Evolutionary conservation across 768 basidiomycete species (phyloP).

Genomic region (Cytidiella melzeri): DNA sequence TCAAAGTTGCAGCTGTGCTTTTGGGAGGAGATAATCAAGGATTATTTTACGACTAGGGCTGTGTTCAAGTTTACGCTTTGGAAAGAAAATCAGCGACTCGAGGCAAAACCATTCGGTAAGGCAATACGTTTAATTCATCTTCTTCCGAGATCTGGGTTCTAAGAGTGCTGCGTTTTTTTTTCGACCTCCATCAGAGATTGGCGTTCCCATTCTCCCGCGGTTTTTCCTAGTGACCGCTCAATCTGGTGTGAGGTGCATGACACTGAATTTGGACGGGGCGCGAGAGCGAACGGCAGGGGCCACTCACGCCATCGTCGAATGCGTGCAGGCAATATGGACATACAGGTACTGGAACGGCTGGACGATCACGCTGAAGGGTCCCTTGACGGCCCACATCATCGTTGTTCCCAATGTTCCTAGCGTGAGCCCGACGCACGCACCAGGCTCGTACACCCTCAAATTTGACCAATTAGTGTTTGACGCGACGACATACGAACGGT

Average conservation of each 20-base stretch:
- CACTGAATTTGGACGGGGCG: slow-evolving; percentile 70
- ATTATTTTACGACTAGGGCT: slow-evolving; percentile 68
- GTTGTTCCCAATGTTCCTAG: slow-evolving; percentile 23
- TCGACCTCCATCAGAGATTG: slow-evolving; percentile 51
- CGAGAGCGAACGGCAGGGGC: slow-evolving; percentile 55
- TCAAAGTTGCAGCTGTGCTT: slow-evolving; percentile 50
- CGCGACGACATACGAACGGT: slow-evolving; percentile 68
- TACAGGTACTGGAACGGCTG: slow-evolving; percentile 79
- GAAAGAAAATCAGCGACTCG: slow-evolving; percentile 75
- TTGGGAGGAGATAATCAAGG: slow-evolving; percentile 60
- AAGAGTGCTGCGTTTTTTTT: slow-evolving; percentile 7
- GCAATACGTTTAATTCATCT: slow-evolving; percentile 6
- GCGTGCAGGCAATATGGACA: slow-evolving; percentile 71
- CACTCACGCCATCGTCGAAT: slow-evolving; percentile 53
- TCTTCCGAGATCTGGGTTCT: not conserved
- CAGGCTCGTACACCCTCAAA: slow-evolving; percentile 36
- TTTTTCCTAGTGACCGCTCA: slow-evolving; percentile 83
- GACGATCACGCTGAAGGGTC: slow-evolving; percentile 68
- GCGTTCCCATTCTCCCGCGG: slow-evolving; percentile 70
- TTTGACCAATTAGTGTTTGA: slow-evolving; percentile 75
- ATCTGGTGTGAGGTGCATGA: slow-evolving; percentile 82
- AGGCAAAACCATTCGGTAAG: slow-evolving; percentile 82
- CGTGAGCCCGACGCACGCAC: slow-evolving; percentile 8
- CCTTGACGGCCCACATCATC: slow-evolving; percentile 59
- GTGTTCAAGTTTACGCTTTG: slow-evolving; percentile 79